These are phyloP conservation scores for Kwoniella botswanensis DNA, from an alignment of 768 basidiomycete species.

Conservation along the genomic window DNA sequence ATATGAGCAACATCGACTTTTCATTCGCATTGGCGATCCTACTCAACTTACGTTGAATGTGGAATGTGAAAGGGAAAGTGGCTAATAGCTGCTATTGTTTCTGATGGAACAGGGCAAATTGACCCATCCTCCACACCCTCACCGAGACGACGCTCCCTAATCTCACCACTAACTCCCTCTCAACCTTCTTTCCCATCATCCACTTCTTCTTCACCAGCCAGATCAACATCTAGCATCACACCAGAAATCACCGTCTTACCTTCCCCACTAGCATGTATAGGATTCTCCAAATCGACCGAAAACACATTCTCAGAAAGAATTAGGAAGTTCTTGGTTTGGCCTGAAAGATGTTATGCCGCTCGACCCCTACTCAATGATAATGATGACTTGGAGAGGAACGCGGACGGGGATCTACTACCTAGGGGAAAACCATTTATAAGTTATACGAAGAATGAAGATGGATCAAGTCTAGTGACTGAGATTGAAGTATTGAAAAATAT, in stretches of 20 bases:
- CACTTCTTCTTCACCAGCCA: conserved; percentile 13
- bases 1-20: too few relatives aligned
- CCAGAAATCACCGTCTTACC: conserved; percentile 44
- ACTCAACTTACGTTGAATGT: too few relatives aligned
- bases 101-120: conserved; percentile 31
- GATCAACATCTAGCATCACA: conserved; percentile 1
- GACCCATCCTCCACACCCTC: conserved; percentile 19
- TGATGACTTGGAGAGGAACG: neutral
- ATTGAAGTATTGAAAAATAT: conserved; percentile 32
- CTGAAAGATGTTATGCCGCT: conserved; percentile 17
- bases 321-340: conserved; percentile 40
- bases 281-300: conserved; percentile 25
- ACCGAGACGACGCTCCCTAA: conserved; percentile 32
- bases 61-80: too few relatives aligned
- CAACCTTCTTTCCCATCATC: conserved; percentile 7
- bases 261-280: conserved; percentile 41
- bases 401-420: neutral
- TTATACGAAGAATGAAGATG: conserved; percentile 47
- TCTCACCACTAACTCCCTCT: conserved; percentile 23
- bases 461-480: conserved; percentile 41
- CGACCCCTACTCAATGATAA: neutral
- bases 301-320: conserved; percentile 22
- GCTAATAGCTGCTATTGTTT: neutral
- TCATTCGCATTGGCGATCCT: too few relatives aligned
- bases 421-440: conserved; percentile 39